phyloP scores from a whole-genome alignment of 768 basidiomycete species.

The Strobilomyces dryophilus region DNA sequence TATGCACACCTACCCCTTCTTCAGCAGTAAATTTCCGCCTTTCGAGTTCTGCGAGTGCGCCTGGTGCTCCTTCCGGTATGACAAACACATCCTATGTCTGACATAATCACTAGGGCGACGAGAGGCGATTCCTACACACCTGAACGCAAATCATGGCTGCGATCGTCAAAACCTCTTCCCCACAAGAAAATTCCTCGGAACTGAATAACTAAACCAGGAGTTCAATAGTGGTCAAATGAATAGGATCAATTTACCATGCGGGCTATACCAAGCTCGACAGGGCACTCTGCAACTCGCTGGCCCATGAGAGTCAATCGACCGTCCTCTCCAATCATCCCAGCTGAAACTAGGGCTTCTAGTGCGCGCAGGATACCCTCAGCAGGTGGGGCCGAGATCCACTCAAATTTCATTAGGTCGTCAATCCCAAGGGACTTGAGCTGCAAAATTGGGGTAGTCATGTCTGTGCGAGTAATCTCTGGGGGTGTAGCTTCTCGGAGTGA shows the following conservation, averaged over 20 bases:
- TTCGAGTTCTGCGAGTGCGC: conserved; percentile 87
- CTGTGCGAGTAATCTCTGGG: conserved; percentile 88
- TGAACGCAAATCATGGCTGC: conserved; percentile 94
- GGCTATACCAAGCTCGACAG: conserved; percentile 90
- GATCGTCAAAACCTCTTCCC: conserved; percentile 94
- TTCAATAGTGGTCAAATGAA: conserved; percentile 1
- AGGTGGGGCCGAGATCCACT: conserved; percentile 90
- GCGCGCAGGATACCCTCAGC: conserved; percentile 82
- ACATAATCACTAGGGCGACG: background rate
- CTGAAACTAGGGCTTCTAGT: conserved; percentile 73
- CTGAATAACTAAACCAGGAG: conserved; percentile 61
- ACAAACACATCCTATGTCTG: conserved; percentile 76
- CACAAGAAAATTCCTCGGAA: conserved; percentile 82
- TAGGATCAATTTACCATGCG: conserved; percentile 61
- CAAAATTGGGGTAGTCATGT: conserved; percentile 87
- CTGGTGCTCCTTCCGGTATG: conserved; percentile 79
- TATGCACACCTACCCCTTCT: conserved; percentile 71
- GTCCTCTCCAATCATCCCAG: conserved; percentile 82
- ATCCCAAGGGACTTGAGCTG: conserved; percentile 95
- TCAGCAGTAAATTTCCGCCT: conserved; percentile 95
- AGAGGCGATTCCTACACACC: conserved; percentile 36
- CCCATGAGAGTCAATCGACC: conserved; percentile 76
- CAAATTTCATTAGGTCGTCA: conserved; percentile 92
- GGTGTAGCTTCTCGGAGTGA: conserved; percentile 66
- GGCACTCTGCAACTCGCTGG: conserved; percentile 87